Conservation (phyloP, 306 rosid genomes). For the Ormosia semicastrata region DNA sequence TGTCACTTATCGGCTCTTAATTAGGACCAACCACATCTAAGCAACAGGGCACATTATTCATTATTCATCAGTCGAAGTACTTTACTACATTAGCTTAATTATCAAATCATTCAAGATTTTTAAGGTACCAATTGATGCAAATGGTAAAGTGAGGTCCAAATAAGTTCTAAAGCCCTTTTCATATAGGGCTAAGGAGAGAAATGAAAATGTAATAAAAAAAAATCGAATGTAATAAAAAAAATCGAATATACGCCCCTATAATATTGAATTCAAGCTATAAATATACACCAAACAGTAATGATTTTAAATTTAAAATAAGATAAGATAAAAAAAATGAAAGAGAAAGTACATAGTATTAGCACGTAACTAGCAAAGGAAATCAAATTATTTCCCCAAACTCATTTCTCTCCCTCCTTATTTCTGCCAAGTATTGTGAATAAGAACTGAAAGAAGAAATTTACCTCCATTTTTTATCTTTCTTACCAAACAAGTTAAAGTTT, state of each 20-base stretch:
- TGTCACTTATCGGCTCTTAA: neutral
- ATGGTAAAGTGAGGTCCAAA: neutral
- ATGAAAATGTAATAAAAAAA: neutral
- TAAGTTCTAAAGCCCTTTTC: neutral
- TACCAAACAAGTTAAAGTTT: neutral
- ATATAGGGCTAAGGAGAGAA: neutral
- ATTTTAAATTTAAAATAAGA: too few relatives aligned
- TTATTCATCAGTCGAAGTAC: neutral
- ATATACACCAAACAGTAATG: too few relatives aligned
- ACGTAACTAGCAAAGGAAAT: neutral
- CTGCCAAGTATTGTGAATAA: neutral
- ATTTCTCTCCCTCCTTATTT: neutral
- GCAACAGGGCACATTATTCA: neutral
- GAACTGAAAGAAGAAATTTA: neutral
- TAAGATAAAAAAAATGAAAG: too few relatives aligned
- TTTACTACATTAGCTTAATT: neutral
- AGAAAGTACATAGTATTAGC: too few relatives aligned
- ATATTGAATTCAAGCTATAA: neutral
- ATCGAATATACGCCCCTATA: neutral
- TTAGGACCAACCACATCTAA: neutral
- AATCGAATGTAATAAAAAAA: neutral
- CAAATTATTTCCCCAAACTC: neutral
- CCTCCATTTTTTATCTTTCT: neutral
- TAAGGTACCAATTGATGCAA: neutral
- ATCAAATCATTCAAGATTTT: neutral